Base-by-base conservation (phyloP, 768 basidiomycete species). In the Boletus pseudo-olivaceus region DNA sequence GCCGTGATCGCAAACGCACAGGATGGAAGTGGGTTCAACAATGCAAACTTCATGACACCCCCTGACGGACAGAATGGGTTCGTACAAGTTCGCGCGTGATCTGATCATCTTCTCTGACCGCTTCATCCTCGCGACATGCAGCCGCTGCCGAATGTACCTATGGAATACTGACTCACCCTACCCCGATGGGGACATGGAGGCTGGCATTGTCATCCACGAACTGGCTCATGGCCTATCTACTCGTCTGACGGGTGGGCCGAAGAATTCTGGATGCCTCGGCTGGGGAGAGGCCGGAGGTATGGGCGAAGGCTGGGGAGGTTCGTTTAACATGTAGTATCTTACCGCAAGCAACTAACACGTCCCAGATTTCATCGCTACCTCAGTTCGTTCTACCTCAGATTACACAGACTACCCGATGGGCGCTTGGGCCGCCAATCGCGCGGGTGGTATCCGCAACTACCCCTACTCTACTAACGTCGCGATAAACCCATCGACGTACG, bases 261-360 rank as follows among this genome's bases (percentile, higher is more conserved):
- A 82, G 50, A 91, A 96, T 74, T 94, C 92, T 30, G 90, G 89
- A 3, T 97, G 95, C 69, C 84, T 98, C 52, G 93, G 92, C 11
- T 98, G 90, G 87, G 95, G 96, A 48, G 94, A 98, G 75, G 80
- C 85, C 27, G 96, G 96, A 37, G 96, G 94, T 26, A 98, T 98
- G 95, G 95, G 95, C 60, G 93, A 97, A 73, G 94, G 94, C 14
- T 97, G 94, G 94, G 94, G 94, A 58, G 85, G 83, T 80, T 52
- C 42, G 75, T 71, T 23, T 4, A 0, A 7, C 5, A 5, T 20
- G 12, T 51, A 0, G 40, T 9, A 3, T 9, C 12, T 26, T 46
- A 5, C 9, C 53, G 6, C 47, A 42, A 5, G 15, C 23, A 29
- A 40, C 47, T 51, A 9, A 62, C 19, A 1, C 39, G 3, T 23